Base-by-base conservation (phyloP, 768 basidiomycete species). In the Mycena galericulata region DNA sequence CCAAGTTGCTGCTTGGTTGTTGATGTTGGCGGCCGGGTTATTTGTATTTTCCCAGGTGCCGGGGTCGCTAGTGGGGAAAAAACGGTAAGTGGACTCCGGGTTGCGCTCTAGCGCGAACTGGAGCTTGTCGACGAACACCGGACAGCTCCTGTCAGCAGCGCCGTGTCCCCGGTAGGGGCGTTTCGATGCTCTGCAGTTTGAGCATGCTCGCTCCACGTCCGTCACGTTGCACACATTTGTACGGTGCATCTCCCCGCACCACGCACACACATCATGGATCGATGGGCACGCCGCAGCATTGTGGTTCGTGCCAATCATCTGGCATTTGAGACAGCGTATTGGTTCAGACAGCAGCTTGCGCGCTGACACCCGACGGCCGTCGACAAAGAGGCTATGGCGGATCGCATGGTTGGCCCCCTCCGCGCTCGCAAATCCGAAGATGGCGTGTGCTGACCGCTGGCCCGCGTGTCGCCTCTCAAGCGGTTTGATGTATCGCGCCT, bases 401-500 rank as follows among this genome's bases (percentile, higher is more conserved):
- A 76, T 71, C 0, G 43, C 51, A 18, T 60, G 54, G 60, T 76
- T 76, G 1, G 75, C 75, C 15, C 43, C 57, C 18, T 36, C 36
- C 3, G 54, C 45, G 2, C 66, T 45, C 8, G 17, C 30, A 43
- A 81, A 71, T 0, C 65, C 63, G 4, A 81, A 36, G 1, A 80
- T 68, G 0, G 75, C 54, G 46, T 78, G 75, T 0, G 77, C 77
- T 0, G 61, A 61, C 6, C 53, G 56, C 53, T 80, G 81, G 0
- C 49, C 59, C 7, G 38, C 34, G 0, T 17, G 18, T 2, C 77
- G 65, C 3, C 60, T n/a, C 12, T 74, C 65, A 0, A 56, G 22
- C 0, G 75, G 71, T 51, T 80, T 80, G n/a, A 81, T 74, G 71
- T 68, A 82, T 8, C 66, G 58, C 2, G 75, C 74, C 1, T 24